Evolutionary conservation across 371 early-diverging fungal genomes (phyloP).

Genomic region (Apophysomyces trapeziformis): DNA sequence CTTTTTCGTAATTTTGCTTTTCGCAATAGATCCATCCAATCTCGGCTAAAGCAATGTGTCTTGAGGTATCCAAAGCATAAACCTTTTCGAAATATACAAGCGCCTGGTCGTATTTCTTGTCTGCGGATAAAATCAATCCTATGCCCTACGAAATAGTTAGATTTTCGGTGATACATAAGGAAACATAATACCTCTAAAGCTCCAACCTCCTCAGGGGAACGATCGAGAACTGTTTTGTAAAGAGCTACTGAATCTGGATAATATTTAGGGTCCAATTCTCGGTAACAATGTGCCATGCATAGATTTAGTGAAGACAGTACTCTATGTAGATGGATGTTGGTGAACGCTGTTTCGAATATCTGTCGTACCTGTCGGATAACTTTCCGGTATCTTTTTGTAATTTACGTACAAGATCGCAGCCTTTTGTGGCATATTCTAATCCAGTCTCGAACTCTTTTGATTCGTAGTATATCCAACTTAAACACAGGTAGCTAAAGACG

Average conservation of each 20-base stretch:
- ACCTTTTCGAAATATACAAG: conserved; percentile 56
- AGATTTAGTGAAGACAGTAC: conserved; percentile 60
- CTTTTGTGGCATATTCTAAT: conserved; percentile 63
- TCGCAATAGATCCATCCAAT: conserved; percentile 70
- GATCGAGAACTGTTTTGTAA: conserved; percentile 58
- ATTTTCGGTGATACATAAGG: not conserved
- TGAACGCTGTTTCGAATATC: not conserved
- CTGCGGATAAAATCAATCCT: conserved; percentile 40
- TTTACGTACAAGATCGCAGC: conserved; percentile 48
- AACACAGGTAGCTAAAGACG: conserved; percentile 56
- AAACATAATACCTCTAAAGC: conserved; percentile 52
- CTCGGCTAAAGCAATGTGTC: conserved; percentile 57
- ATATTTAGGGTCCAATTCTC: conserved; percentile 56
- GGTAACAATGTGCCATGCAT: conserved; percentile 69
- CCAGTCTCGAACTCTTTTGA: conserved; percentile 62
- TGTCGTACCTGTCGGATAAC: conserved; percentile 42
- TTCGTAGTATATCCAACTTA: conserved; percentile 60
- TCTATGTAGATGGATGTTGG: conserved; percentile 22
- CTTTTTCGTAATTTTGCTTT: conserved; percentile 55
- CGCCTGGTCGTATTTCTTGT: conserved; percentile 59
- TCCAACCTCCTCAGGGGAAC: conserved; percentile 46
- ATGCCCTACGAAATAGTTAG: conserved; percentile 28
- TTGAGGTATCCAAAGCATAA: conserved; percentile 44
- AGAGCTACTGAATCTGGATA: conserved; percentile 53
- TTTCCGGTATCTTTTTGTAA: conserved; percentile 37